Percentiles rank a stretch among this genome's conserved stretches.
phyloP scores from a whole-genome alignment of 352 stramenopile species.

The Achlya hypogyna region DNA sequence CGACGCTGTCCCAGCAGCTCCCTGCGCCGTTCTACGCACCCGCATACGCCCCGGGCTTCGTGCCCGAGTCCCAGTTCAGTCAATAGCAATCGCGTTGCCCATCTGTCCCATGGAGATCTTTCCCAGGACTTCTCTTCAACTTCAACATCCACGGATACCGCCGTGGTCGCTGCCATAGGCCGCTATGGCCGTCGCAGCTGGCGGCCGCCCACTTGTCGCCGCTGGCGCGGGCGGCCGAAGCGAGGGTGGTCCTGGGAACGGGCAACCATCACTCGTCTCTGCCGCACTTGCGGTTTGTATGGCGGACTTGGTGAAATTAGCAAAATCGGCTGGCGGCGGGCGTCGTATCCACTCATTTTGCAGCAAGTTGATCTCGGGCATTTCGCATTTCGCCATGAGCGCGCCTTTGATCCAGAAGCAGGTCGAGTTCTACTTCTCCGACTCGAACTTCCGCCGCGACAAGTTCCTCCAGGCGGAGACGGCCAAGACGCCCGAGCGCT shows the following conservation, averaged over 20 bases:
- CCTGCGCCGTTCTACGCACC: neutral
- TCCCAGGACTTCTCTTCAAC: too few species aligned
- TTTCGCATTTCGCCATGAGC: slow-evolving; percentile 6
- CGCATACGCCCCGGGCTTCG: neutral
- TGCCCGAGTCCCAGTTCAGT: slow-evolving; percentile 14
- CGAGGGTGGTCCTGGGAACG: too few species aligned
- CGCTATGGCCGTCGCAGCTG: too few species aligned
- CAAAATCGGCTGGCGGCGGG: neutral
- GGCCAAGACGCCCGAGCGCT: slow-evolving; percentile 73
- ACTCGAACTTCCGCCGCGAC: slow-evolving; percentile 88
- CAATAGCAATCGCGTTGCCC: too few species aligned
- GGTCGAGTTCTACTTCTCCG: slow-evolving; percentile 91
- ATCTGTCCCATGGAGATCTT: too few species aligned
- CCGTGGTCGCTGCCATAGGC: too few species aligned
- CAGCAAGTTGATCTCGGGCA: neutral
- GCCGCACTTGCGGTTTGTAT: too few species aligned
- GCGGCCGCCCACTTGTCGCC: too few species aligned
- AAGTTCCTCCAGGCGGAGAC: slow-evolving; percentile 82
- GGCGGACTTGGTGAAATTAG: too few species aligned
- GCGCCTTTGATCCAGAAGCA: slow-evolving; percentile 61
- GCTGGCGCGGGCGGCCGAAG: too few species aligned
- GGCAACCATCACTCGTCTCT: too few species aligned
- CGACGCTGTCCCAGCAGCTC: neutral
- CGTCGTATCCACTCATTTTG: neutral
- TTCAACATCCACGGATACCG: too few species aligned